phyloP scores from a whole-genome alignment of 768 basidiomycete genomes.

The Hirschioporus abietinus region DNA sequence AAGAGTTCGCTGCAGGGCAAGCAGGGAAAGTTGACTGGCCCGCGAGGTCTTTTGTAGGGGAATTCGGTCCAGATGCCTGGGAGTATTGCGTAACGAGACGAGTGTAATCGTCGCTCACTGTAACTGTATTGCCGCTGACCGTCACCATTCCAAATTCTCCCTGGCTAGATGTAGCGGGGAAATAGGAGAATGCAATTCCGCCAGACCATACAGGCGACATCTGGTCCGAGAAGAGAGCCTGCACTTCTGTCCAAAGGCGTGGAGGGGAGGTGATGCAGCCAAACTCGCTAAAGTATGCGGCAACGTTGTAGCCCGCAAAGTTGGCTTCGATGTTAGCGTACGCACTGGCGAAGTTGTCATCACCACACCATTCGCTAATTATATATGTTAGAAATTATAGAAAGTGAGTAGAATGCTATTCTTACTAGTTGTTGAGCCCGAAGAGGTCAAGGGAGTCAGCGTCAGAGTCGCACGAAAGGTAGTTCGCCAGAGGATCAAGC shows the following conservation, averaged over 20 bases:
- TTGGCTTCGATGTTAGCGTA: constrained; percentile 52
- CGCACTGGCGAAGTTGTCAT: constrained; percentile 46
- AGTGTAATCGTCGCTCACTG: constrained; percentile 61
- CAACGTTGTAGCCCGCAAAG: constrained; percentile 64
- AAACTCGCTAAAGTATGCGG: constrained; percentile 88
- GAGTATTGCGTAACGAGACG: constrained; percentile 59
- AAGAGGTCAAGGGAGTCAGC: constrained; percentile 74
- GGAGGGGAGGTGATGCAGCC: constrained; percentile 62
- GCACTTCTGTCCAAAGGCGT: constrained; percentile 77
- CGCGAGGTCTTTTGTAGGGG: constrained; percentile 54
- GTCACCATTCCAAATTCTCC: constrained; percentile 86
- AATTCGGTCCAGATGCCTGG: constrained; percentile 49
- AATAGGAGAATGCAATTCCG: constrained; percentile 86
- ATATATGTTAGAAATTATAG: constrained; percentile 9
- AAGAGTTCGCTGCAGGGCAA: constrained; percentile 61
- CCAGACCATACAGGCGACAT: constrained; percentile 85
- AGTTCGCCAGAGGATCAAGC: constrained; percentile 66
- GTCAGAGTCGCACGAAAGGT: constrained; percentile 73
- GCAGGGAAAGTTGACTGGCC: constrained; percentile 41
- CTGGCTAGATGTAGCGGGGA: constrained; percentile 67
- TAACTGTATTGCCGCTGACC: constrained; percentile 60
- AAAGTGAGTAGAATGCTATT: constrained; percentile 12
- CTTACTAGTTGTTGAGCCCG: constrained; percentile 84
- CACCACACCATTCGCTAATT: constrained; percentile 78
- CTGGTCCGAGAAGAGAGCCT: constrained; percentile 60